Conservation (phyloP, 768 basidiomycete species). For the Mycena chlorophos region DNA sequence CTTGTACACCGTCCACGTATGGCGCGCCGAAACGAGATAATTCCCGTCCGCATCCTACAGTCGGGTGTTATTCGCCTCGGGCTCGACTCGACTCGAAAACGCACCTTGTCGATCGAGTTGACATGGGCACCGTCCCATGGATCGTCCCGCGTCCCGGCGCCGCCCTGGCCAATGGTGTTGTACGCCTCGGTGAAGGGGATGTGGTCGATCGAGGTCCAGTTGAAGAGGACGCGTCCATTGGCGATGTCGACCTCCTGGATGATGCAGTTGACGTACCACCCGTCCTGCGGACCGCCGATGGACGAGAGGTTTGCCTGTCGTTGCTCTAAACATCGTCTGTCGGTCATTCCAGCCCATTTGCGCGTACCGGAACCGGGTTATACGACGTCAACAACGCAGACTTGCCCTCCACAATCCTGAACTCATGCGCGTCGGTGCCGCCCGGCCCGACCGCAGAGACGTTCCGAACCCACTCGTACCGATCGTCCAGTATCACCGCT, state of each 20-base stretch:
- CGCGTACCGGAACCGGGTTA: slow-evolving; percentile 5
- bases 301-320: slow-evolving; percentile 6
- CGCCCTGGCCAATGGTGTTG: slow-evolving; percentile 8
- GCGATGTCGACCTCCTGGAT: slow-evolving; percentile 17
- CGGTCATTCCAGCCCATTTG: no score
- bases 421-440: slow-evolving; percentile 13
- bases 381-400: slow-evolving; percentile 9
- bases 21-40: slow-evolving; percentile 20
- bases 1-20: slow-evolving; percentile 18
- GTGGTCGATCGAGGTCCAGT: slow-evolving; percentile 14
- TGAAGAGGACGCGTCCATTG: slow-evolving; percentile 8
- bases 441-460: slow-evolving; percentile 6
- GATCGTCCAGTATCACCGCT: slow-evolving; percentile 7
- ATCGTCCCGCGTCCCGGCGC: neutral
- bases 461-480: slow-evolving; percentile 10
- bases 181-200: slow-evolving; percentile 8
- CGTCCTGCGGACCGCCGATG: slow-evolving; percentile 7
- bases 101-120: slow-evolving; percentile 17
- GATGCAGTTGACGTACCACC: slow-evolving; percentile 3
- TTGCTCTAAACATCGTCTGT: neutral
- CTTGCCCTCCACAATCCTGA: slow-evolving; percentile 12
- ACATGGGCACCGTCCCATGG: slow-evolving; percentile 13
- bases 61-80: neutral
- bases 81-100: neutral
- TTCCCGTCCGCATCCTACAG: slow-evolving; percentile 12